These are phyloP conservation scores for Globisporangium polare DNA, from an alignment of 352 stramenopile genomes.

Conservation along the genomic window DNA sequence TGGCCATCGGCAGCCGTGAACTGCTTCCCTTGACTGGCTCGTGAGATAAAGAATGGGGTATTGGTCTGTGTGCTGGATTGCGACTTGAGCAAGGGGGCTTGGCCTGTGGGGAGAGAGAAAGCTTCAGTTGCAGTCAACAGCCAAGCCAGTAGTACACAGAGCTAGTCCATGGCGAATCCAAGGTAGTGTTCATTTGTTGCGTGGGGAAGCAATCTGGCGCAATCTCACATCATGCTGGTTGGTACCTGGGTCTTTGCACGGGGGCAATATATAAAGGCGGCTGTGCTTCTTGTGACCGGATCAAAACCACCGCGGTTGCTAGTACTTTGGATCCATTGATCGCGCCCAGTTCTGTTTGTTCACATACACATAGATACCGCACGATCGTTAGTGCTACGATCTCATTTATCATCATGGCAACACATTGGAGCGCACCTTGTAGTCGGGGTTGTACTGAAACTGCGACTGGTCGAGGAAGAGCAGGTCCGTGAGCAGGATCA, in stretches of 20 bases:
- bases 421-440: constrained; percentile 51
- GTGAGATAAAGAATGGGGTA: too few relatives aligned
- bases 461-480: constrained; percentile 68
- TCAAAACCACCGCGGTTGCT: constrained; percentile 9
- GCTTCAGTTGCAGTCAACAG: not conserved
- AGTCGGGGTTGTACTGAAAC: constrained; percentile 83
- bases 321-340: constrained; percentile 77
- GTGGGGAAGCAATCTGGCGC: not conserved
- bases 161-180: constrained; percentile 1
- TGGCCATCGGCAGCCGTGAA: not conserved
- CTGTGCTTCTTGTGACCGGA: not conserved
- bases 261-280: constrained; percentile 7
- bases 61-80: not conserved
- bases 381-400: not conserved
- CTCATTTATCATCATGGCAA: not conserved
- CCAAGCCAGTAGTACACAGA: not conserved
- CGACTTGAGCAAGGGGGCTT: not conserved
- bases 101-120: not conserved
- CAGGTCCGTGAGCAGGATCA: constrained; percentile 69
- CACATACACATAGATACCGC: not conserved
- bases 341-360: constrained; percentile 63
- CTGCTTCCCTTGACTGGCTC: not conserved
- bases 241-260: not conserved
- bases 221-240: not conserved
- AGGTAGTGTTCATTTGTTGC: constrained; percentile 3